phyloP scores from a whole-genome alignment of 345 rosid genomes.

The Linum tenue region DNA sequence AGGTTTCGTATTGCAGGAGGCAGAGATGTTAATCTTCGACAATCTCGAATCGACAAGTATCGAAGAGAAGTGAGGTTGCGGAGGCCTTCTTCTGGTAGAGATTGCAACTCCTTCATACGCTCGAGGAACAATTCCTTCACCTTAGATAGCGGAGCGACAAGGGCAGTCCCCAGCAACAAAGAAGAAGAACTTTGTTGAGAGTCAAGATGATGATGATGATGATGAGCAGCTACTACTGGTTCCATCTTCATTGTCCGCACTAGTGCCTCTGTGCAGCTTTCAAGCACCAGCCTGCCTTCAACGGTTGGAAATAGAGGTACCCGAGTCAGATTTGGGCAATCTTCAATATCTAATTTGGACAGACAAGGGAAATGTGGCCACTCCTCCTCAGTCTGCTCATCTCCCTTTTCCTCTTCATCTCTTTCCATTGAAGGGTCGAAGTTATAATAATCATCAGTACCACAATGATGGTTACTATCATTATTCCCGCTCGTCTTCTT shows the following conservation, averaged over 20 bases:
- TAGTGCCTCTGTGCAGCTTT: background rate
- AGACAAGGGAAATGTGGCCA: background rate
- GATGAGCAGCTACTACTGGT: background rate
- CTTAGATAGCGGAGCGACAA: background rate
- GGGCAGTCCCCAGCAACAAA: too few species aligned
- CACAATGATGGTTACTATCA: too few species aligned
- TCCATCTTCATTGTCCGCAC: background rate
- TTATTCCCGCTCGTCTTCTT: too few species aligned
- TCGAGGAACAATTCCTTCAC: background rate
- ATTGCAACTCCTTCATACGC: background rate
- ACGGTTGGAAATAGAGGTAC: constrained; percentile 12
- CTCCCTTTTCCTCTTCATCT: background rate
- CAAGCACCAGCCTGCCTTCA: background rate
- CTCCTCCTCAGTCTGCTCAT: background rate
- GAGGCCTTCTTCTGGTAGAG: background rate
- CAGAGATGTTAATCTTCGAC: background rate
- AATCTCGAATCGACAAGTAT: background rate
- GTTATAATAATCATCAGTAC: too few species aligned
- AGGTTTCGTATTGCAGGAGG: constrained; percentile 2
- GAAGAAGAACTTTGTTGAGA: too few species aligned
- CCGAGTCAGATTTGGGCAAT: background rate
- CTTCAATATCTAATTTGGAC: fast-evolving
- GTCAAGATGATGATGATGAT: too few species aligned
- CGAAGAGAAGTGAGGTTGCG: constrained; percentile 10
- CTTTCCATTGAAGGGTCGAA: too few species aligned